A percentile compares a stretch with the other conserved stretches of the same genome.
phyloP scores from a whole-genome alignment of 306 rosid genomes.

The Cyamopsis tetragonoloba region DNA sequence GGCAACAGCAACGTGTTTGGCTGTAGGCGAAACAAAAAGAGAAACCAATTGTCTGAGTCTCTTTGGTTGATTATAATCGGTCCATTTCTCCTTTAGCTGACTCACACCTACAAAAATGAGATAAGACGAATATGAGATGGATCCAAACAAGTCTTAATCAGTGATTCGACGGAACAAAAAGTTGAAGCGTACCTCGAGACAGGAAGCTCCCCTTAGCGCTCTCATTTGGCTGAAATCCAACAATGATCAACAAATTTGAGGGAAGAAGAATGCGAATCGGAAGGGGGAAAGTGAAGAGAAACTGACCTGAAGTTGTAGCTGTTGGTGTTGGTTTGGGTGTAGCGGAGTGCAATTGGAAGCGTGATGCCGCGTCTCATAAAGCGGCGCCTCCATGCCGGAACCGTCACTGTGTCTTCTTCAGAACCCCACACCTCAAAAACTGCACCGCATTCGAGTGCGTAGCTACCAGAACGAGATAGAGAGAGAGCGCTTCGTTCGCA shows the following conservation, averaged over 20 bases:
- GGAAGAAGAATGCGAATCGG: background rate
- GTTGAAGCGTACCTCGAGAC: slow-evolving; percentile 50
- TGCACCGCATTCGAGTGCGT: slow-evolving; percentile 36
- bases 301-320: slow-evolving; percentile 7
- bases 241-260: background rate
- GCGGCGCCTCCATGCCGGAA: slow-evolving; percentile 53
- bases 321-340: slow-evolving; percentile 14
- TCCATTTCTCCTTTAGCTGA: slow-evolving; percentile 74
- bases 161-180: background rate
- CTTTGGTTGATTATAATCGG: slow-evolving; percentile 53
- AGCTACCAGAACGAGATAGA: background rate
- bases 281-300: slow-evolving; percentile 3
- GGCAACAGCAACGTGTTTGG: slow-evolving; percentile 83
- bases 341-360: slow-evolving; percentile 69
- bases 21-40: slow-evolving; percentile 63
- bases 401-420: slow-evolving; percentile 26
- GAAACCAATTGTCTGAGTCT: slow-evolving; percentile 55
- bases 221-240: slow-evolving; percentile 42
- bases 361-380: slow-evolving; percentile 76
- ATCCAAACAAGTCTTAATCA: slow-evolving; percentile 13
- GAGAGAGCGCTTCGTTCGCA: slow-evolving; percentile 5
- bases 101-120: slow-evolving; percentile 47
- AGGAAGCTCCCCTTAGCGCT: slow-evolving; percentile 41
- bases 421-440: slow-evolving; percentile 38
- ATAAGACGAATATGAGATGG: background rate